A percentile compares a stretch with the other conserved stretches of the same genome.
Conservation (phyloP, 2,329 filamentous ascomycete genomes). For the Xenosphaeropsis pyriputrescens region DNA sequence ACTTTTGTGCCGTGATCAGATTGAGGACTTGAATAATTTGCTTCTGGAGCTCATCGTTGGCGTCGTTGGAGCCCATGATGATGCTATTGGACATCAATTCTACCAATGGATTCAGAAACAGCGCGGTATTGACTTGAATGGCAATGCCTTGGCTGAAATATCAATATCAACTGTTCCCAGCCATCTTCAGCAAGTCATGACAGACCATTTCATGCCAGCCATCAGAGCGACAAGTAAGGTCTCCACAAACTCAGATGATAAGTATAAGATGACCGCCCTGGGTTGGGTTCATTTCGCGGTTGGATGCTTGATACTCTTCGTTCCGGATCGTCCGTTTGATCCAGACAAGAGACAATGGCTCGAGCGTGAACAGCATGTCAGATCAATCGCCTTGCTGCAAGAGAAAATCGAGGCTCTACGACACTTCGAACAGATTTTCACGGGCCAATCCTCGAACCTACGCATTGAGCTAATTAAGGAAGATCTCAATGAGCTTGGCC, state of each 20-base stretch:
- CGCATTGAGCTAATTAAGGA: conserved; percentile 47
- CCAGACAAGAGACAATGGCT: conserved; percentile 55
- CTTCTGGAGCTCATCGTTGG: conserved; percentile 8
- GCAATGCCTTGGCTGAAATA: not conserved
- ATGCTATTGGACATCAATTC: not conserved
- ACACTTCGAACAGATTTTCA: conserved; percentile 51
- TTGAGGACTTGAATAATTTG: conserved; percentile 23
- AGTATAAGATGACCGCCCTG: conserved; percentile 28
- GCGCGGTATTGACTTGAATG: not conserved
- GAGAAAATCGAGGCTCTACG: conserved; percentile 43
- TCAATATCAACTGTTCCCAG: not conserved
- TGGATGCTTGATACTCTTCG: conserved; percentile 62
- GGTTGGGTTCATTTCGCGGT: conserved; percentile 68
- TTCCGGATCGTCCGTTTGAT: conserved; percentile 78
- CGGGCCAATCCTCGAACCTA: conserved; percentile 52
- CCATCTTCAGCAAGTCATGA: conserved; percentile 9
- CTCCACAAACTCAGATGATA: conserved; percentile 10
- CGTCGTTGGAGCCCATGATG: conserved; percentile 11
- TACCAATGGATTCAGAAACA: not conserved
- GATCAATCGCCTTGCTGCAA: conserved; percentile 39
- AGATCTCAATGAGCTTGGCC: conserved; percentile 49
- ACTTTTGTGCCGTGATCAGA: conserved; percentile 28
- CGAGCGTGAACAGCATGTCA: conserved; percentile 41
- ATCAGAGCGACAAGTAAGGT: conserved; percentile 15
- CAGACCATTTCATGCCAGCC: conserved; percentile 21